These are phyloP conservation scores for Coelastrella sp. DNA, from an alignment of 139 green algal species.

Conservation along the genomic window DNA sequence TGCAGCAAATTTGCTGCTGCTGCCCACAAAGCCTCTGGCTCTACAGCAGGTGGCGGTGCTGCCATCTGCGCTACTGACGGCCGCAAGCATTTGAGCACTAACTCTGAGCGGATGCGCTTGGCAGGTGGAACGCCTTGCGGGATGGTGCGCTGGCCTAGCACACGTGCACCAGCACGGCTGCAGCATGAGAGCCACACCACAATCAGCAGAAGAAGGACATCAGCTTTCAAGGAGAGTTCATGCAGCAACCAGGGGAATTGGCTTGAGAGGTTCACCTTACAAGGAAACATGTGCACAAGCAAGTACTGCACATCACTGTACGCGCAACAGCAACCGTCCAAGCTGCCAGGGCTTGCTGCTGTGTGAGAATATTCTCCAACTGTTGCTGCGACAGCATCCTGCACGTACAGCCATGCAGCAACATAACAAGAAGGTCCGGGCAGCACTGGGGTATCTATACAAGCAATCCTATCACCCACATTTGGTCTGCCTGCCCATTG, in stretches of 20 bases:
- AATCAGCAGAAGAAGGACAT: not conserved
- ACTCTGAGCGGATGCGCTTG: constrained; percentile 54
- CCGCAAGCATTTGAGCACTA: constrained; percentile 50
- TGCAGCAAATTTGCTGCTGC: constrained; percentile 41
- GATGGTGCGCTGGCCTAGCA: constrained; percentile 13
- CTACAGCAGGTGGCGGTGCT: constrained; percentile 46
- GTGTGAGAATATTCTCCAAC: no score
- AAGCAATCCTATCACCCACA: constrained; percentile 1
- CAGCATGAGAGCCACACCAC: not conserved
- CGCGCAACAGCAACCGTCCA: no score
- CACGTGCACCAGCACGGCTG: constrained; percentile 2
- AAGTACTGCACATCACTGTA: no score
- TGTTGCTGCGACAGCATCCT: no score
- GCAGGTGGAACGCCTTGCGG: not conserved
- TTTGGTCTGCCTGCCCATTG: not conserved
- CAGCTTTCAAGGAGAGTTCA: not conserved
- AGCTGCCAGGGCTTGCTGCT: no score
- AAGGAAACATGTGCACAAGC: no score
- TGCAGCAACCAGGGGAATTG: no score
- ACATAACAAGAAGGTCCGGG: no score
- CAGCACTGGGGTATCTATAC: no score
- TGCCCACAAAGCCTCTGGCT: constrained; percentile 57
- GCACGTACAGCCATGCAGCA: no score
- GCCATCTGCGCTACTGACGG: constrained; percentile 51
- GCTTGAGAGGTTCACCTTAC: no score